Evolutionary conservation across 2,329 filamentous ascomycete genomes (phyloP).

Genomic region (Pseudocercospora fijiensis): DNA sequence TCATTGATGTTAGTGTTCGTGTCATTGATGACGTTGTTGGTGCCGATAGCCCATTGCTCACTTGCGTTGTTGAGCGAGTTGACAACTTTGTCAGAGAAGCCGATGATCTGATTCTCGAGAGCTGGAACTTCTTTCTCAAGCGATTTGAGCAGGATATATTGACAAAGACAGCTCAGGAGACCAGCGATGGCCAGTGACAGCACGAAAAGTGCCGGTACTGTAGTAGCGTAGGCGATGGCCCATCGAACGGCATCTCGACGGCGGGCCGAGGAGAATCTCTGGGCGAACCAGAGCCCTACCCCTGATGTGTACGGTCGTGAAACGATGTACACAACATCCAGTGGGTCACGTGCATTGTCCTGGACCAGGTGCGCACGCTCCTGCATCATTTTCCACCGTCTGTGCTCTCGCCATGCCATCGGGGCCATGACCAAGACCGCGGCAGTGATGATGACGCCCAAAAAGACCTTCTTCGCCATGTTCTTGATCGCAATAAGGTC

Average conservation of each 20-base stretch:
- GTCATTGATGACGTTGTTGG: constrained; percentile 68
- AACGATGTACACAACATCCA: constrained; percentile 86
- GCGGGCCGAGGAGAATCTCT: constrained; percentile 61
- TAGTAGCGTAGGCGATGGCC: constrained; percentile 84
- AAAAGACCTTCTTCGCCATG: constrained; percentile 70
- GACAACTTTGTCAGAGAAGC: constrained; percentile 77
- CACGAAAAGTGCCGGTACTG: constrained; percentile 79
- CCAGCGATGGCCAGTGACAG: constrained; percentile 79
- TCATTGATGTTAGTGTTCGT: constrained; percentile 74
- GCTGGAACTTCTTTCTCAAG: constrained; percentile 75
- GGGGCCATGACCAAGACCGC: constrained; percentile 72
- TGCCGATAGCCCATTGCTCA: constrained; percentile 69
- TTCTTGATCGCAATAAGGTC: constrained; percentile 65
- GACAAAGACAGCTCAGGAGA: constrained; percentile 77
- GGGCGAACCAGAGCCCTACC: constrained; percentile 68
- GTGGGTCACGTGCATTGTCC: constrained; percentile 67
- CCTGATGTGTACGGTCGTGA: constrained; percentile 75
- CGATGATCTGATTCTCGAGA: constrained; percentile 70
- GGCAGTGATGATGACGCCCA: constrained; percentile 69
- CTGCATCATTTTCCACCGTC: constrained; percentile 71
- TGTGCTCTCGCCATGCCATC: constrained; percentile 78
- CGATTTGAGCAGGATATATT: constrained; percentile 71
- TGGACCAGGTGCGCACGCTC: constrained; percentile 66
- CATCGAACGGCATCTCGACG: constrained; percentile 75
- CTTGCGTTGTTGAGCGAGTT: constrained; percentile 70